Percentiles rank a stretch among this genome's conserved stretches.
Conservation (phyloP, 768 basidiomycete genomes). For the Trametes coccinea region DNA sequence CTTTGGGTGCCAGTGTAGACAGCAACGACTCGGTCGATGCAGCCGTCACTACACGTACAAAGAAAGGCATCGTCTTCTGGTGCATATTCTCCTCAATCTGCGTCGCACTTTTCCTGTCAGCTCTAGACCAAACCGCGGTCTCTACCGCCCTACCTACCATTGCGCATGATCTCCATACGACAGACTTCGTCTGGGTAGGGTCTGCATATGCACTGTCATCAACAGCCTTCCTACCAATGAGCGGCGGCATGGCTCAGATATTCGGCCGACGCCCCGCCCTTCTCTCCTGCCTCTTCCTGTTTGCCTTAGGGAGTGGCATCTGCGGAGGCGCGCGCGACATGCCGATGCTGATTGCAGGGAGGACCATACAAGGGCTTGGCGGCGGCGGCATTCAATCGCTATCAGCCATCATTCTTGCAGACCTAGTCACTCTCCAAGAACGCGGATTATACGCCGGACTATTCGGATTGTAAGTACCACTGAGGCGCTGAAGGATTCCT, state of each 20-base stretch:
- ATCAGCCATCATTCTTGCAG: conserved; percentile 19
- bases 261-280: conserved; percentile 37
- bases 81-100: conserved; percentile 23
- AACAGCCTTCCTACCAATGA: conserved; percentile 37
- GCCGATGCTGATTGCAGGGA: conserved; percentile 40
- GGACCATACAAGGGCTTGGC: conserved; percentile 28
- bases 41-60: too few relatives aligned
- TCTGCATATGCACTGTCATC: conserved; percentile 35
- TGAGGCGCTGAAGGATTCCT: background rate
- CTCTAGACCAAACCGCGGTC: conserved; percentile 23
- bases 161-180: conserved; percentile 13
- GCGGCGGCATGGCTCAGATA: conserved; percentile 33
- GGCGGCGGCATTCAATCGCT: conserved; percentile 22
- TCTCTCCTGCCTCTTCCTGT: conserved; percentile 30
- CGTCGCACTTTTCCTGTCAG: conserved; percentile 26
- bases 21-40: too few relatives aligned
- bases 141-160: conserved; percentile 24
- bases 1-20: too few relatives aligned
- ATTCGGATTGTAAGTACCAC: background rate
- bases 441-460: conserved; percentile 1
- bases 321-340: conserved; percentile 40
- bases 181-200: conserved; percentile 26
- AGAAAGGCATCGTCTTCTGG: conserved; percentile 19
- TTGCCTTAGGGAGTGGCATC: conserved; percentile 41
- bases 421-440: conserved; percentile 22